These are phyloP conservation scores for Umbelopsis ramanniana DNA, from an alignment of 192 early-diverging fungal genomes.

Conservation along the genomic window DNA sequence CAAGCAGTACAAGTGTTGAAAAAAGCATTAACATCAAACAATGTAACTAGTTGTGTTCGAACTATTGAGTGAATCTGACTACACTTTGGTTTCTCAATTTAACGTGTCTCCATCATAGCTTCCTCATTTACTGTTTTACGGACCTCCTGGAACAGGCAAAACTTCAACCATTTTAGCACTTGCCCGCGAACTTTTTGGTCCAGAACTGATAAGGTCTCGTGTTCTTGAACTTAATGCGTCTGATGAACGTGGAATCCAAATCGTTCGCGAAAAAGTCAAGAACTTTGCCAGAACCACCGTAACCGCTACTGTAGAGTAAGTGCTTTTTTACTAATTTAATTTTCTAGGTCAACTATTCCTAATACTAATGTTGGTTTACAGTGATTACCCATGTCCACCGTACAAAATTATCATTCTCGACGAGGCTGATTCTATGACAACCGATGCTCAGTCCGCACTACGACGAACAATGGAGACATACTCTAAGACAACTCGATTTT, in stretches of 20 bases:
- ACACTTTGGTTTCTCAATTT: background rate
- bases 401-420: slow-evolving; percentile 97
- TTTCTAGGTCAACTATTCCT: background rate
- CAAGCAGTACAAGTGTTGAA: slow-evolving; percentile 84
- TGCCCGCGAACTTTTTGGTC: slow-evolving; percentile 83
- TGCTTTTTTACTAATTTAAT: background rate
- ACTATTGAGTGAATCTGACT: background rate
- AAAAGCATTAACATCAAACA: slow-evolving; percentile 85
- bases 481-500: slow-evolving; percentile 91
- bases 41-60: slow-evolving; percentile 56
- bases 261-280: slow-evolving; percentile 93
- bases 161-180: slow-evolving; percentile 94
- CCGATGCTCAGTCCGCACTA: slow-evolving; percentile 91
- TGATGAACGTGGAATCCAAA: slow-evolving; percentile 95
- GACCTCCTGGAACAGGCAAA: slow-evolving; percentile 98
- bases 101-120: slow-evolving; percentile 52
- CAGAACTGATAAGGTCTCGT: slow-evolving; percentile 74
- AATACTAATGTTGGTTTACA: slow-evolving; percentile 1
- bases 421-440: slow-evolving; percentile 97
- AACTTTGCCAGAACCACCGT: slow-evolving; percentile 86
- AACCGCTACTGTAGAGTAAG: slow-evolving; percentile 44
- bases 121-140: slow-evolving; percentile 96
- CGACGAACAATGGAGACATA: slow-evolving; percentile 95
- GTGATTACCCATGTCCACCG: slow-evolving; percentile 69
- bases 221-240: slow-evolving; percentile 96